Conservation (phyloP, 352 stramenopile genomes). For the Thalassiosira hispida region DNA sequence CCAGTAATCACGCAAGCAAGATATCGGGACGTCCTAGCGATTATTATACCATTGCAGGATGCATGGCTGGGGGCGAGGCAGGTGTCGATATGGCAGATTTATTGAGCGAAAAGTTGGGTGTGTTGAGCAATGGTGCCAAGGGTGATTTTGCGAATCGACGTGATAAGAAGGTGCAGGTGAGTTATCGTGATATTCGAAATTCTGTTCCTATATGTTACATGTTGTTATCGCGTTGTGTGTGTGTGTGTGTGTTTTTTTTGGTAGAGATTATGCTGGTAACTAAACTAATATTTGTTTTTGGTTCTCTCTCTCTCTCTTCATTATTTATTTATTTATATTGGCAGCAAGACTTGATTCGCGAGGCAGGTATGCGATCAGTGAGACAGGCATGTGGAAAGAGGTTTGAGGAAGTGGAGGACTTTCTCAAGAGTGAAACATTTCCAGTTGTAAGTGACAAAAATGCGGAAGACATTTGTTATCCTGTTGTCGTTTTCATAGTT, state of each 20-base stretch:
- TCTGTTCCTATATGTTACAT: neutral
- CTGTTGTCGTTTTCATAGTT: neutral
- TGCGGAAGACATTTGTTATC: neutral
- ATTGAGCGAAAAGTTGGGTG: constrained; percentile 88
- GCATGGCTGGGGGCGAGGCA: constrained; percentile 92
- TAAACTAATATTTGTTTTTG: no score
- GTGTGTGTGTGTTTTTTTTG: no score
- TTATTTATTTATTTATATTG: no score
- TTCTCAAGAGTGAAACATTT: constrained; percentile 84
- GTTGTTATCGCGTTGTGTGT: no score
- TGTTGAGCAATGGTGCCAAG: constrained; percentile 88
- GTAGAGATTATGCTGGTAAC: no score
- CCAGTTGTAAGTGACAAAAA: constrained; percentile 56
- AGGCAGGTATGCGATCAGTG: constrained; percentile 87
- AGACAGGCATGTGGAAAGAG: constrained; percentile 85
- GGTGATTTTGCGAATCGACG: constrained; percentile 70
- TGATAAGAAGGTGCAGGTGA: constrained; percentile 71
- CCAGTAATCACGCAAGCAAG: neutral
- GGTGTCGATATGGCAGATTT: constrained; percentile 91
- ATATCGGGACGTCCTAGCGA: constrained; percentile 28
- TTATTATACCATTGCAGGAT: constrained; percentile 83
- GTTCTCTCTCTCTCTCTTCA: no score
- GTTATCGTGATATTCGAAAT: neutral
- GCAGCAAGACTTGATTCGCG: constrained; percentile 84
- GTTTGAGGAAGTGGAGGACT: constrained; percentile 87